Evolutionary conservation across 805 yeast species (phyloP), one percentile per base, ranked within the genome.

Genomic region (Grigorovia transvaalensis): DNA sequence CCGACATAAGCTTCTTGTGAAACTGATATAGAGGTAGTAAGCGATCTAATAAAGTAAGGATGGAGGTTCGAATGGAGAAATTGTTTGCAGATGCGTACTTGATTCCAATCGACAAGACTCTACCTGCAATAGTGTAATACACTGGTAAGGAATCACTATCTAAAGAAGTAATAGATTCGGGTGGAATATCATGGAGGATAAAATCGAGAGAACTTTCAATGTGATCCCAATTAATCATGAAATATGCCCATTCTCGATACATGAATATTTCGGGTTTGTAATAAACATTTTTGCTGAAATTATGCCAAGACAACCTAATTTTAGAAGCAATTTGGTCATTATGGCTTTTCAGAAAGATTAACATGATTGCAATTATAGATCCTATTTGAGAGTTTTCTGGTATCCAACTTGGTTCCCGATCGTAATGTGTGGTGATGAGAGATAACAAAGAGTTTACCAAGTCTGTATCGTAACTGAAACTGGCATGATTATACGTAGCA

Each of bases 1-100:
- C 79, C 35, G 74, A 76, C 15, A 15, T 9, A 23, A 42, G 30
- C 5, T 20, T n/a, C 9, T 17, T 27, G 9, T 41, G 60, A 47
- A 59, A 59, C 44, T 62, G 67, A 30, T 63, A 65, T 47, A 67
- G 56, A 7, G 70, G 68, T 5, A 64, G 23, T 38, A 68, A 59
- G 43, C 51, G 59, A 43, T 68, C 71, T 17, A 65, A 29, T n/a
- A 68, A 20, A 2, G 44, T 27, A 4, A 66, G 48, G 13, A 64
- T 45, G 0, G 83, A 75, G 30, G 75, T 72, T 48, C 85, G 74
- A 0, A 85, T 88, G 1, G 57, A 63, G 1, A 53, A 44, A 59
- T 84, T 72, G 27, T 78, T 79, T 0, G 85, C 74, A 0, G 96
- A 90, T 0, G 96, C 95, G 70, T 72, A 81, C 58, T 78, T 80